Evolutionary conservation across 306 rosid species (phyloP).

Genomic region (Sechiopsis laciniata): DNA sequence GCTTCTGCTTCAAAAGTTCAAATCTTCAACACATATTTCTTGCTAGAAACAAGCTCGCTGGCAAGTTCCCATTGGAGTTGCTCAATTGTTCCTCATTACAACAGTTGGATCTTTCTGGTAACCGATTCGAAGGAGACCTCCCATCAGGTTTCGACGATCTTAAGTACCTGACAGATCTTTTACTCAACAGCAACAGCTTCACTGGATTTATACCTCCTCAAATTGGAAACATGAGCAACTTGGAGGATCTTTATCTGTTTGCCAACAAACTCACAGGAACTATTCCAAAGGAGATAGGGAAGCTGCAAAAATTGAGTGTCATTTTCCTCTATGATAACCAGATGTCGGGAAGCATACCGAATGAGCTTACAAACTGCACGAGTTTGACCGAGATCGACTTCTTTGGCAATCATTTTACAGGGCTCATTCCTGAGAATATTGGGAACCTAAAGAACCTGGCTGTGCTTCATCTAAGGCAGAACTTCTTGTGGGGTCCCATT

Average conservation of each 20-base stretch:
- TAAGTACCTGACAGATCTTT: constrained; percentile 58
- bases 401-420: constrained; percentile 77
- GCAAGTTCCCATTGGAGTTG: constrained; percentile 59
- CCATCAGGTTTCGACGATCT: constrained; percentile 53
- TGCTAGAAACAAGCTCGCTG: constrained; percentile 63
- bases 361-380: constrained; percentile 73
- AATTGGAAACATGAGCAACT: constrained; percentile 62
- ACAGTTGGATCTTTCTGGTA: constrained; percentile 81
- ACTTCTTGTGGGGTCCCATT: constrained; percentile 72
- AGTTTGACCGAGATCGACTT: constrained; percentile 67
- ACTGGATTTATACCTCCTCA: constrained; percentile 57
- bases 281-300: constrained; percentile 76
- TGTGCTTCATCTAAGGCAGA: constrained; percentile 87
- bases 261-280: constrained; percentile 59
- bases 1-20: constrained; percentile 55
- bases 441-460: constrained; percentile 68
- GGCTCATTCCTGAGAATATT: constrained; percentile 68
- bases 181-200: constrained; percentile 83
- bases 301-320: constrained; percentile 44
- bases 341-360: constrained; percentile 72
- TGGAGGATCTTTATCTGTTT: constrained; percentile 60
- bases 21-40: constrained; percentile 57
- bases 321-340: constrained; percentile 85
- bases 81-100: constrained; percentile 65
- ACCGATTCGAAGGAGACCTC: constrained; percentile 60